These are phyloP conservation scores for Chaetoceros muelleri DNA, from an alignment of 108 stramenopile genomes.

Conservation along the genomic window DNA sequence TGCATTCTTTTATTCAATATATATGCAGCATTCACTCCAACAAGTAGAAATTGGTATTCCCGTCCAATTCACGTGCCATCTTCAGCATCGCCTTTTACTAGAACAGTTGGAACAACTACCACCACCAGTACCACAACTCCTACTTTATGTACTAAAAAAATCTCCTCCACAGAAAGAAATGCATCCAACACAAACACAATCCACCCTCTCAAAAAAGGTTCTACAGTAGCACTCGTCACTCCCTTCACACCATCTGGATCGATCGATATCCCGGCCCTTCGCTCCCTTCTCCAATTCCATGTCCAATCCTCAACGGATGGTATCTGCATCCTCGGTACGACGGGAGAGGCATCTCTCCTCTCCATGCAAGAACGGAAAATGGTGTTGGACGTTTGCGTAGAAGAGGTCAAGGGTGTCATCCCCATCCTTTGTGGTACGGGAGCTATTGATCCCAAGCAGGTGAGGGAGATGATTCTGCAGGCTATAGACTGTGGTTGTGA, in stretches of 20 bases:
- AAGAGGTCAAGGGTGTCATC: constrained; percentile 66
- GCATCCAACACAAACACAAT: not conserved
- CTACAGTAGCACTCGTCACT: constrained; percentile 79
- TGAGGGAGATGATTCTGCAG: constrained; percentile 70
- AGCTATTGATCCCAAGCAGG: constrained; percentile 56
- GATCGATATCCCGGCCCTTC: constrained; percentile 60
- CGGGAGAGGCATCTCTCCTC: constrained; percentile 85
- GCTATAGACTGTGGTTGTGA: constrained; percentile 85
- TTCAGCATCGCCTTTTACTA: too few relatives aligned
- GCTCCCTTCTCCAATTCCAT: constrained; percentile 65
- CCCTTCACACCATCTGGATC: constrained; percentile 62
- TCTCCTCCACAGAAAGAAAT: not conserved
- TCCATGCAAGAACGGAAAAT: constrained; percentile 60
- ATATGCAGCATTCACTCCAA: too few relatives aligned
- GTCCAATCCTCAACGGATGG: constrained; percentile 72
- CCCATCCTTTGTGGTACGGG: constrained; percentile 74
- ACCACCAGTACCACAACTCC: too few relatives aligned
- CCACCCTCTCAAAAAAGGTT: constrained; percentile 41
- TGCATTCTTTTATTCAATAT: too few relatives aligned
- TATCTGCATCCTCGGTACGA: constrained; percentile 83
- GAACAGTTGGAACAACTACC: too few relatives aligned
- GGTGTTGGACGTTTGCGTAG: constrained; percentile 58
- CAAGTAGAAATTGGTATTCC: too few relatives aligned
- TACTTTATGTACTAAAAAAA: too few relatives aligned
- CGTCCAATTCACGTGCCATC: too few relatives aligned